Evolutionary conservation across 352 stramenopile genomes (phyloP), one percentile per base, ranked within the genome.

Genomic region (Phytophthora pinifolia): DNA sequence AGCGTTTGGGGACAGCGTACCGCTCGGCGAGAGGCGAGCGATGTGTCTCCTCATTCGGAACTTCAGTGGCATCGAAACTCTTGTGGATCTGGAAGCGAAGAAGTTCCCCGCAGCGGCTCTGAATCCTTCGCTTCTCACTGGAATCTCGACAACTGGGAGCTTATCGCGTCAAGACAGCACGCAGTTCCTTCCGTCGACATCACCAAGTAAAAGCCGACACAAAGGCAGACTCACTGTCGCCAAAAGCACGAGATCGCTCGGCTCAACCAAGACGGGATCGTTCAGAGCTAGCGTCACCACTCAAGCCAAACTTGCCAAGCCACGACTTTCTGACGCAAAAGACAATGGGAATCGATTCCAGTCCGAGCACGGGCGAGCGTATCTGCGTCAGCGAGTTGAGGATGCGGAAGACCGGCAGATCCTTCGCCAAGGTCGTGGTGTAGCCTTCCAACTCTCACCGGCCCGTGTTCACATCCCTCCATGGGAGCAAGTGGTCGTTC

Each of bases 61-160:
- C 55, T 83, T 83, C 27, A 92, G 83, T 34, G 83, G 81, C 30
- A 89, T 94, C 46, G 70, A 86, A 34, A 79, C 83, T 0, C 53
- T 73, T 4, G 44, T 94, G 8, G 62, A 87, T 17, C 32, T 94
- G 1, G 74, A 86, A 34, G 66, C 79, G 2, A 88, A 87, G 50
- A 75, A 73, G 37, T 90, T 80, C 36, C 65, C 67, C 14, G 60
- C 65, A 3, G 61, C 43, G 5, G 15, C 46, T 35, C 25, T 56
- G 8, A 46, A 33, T 12, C 35, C 46, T 39, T 45, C 34, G 13
- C 15, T 22, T 37, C 34, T 53, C 14, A 9, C 14, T 15, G 45
- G 44, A 12, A 15, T 29, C 29, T 31, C 18, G 12, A 45, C 41
- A 25, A 59, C 8, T 20, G 29, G 32, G 5, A 31, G 1, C 3